Evolutionary conservation across 768 basidiomycete genomes (phyloP).

Genomic region (Serendipita sp.): DNA sequence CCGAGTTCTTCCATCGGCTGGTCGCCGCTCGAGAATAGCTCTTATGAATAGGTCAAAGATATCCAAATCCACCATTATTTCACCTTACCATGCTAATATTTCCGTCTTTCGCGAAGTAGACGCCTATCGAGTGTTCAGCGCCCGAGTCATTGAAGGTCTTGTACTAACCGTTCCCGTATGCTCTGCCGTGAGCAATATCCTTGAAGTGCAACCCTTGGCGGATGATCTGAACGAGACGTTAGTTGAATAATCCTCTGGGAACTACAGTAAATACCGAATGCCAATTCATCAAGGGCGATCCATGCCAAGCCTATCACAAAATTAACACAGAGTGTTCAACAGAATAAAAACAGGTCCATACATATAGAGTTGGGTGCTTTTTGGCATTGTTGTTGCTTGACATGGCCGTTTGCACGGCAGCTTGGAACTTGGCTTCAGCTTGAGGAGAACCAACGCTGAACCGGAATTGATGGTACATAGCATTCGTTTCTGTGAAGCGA

Average conservation of each 20-base stretch:
- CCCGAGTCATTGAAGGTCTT: not conserved
- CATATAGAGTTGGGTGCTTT: slow-evolving; percentile 25
- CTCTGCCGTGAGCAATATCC: slow-evolving; percentile 36
- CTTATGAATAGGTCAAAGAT: slow-evolving; percentile 1
- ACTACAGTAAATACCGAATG: slow-evolving; percentile 34
- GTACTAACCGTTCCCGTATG: slow-evolving; percentile 40
- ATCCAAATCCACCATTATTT: slow-evolving; percentile 6
- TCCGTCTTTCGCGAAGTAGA: slow-evolving; percentile 51
- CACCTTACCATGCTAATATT: slow-evolving; percentile 24
- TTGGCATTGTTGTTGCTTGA: slow-evolving; percentile 23
- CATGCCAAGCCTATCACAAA: slow-evolving; percentile 45
- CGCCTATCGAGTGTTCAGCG: slow-evolving; percentile 25
- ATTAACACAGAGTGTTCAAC: slow-evolving; percentile 20
- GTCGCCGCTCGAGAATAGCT: slow-evolving; percentile 11
- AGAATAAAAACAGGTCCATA: slow-evolving; percentile 18
- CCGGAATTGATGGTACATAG: slow-evolving; percentile 43
- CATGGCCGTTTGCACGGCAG: slow-evolving; percentile 27
- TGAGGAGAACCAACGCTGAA: slow-evolving; percentile 57
- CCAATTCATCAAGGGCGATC: slow-evolving; percentile 48
- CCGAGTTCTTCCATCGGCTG: slow-evolving; percentile 35
- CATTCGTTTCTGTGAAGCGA: slow-evolving; percentile 19
- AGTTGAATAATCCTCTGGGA: not conserved
- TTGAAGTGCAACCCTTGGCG: slow-evolving; percentile 56
- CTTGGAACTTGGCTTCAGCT: slow-evolving; percentile 48
- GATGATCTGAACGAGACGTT: slow-evolving; percentile 33